Base-by-base conservation (phyloP, 2,329 filamentous ascomycete species). In the Rhytidhysteron rufulum region DNA sequence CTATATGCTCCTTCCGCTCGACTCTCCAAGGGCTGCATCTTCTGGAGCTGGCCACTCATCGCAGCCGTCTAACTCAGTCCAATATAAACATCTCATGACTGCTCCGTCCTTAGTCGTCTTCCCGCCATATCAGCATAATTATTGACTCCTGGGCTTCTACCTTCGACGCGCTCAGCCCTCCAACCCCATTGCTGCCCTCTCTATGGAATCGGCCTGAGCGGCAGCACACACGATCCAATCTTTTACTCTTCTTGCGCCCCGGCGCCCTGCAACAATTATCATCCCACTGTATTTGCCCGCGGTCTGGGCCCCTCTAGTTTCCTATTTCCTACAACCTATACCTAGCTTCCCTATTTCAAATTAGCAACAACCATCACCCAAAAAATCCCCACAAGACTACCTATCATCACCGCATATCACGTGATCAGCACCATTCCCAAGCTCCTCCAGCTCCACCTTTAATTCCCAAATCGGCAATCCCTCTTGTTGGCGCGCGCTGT, bases 201-300 rank as follows among this genome's bases (percentile, higher is more conserved):
- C 45, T 40, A 65, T 63, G 61, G 53, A 58, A 47, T 37, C 44
- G 44, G 37, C 42, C 47, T 63, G 58, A 50, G 48, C 13, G 47
- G 39, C 32, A 45, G 39, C 30, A 48, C 41, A 39, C 35, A 44
- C 43, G 43, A 44, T 45, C 41, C 47, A 53, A 41, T 43, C 37
- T 43, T 50, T 57, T 65, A 57, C 52, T 54, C 53, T 65, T 64
- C 63, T 65, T 58, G 58, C 59, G 62, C 41, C 37, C n/a, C 38
- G 44, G 49, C 50, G 62, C 63, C 55, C 54, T 62, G 62, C 62
- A 66, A 65, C 60, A 66, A 55, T 66, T 66, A 42, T 13, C 24
- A 21, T 31, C 47, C 53, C 49, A 51, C 48, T 54, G 46, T 56
- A 57, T 60, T 62, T 55, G 49, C 48, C 48, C 49, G 49, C 52